phyloP scores from a whole-genome alignment of 2,329 filamentous ascomycete species.

The Neonectria neomacrospora region DNA sequence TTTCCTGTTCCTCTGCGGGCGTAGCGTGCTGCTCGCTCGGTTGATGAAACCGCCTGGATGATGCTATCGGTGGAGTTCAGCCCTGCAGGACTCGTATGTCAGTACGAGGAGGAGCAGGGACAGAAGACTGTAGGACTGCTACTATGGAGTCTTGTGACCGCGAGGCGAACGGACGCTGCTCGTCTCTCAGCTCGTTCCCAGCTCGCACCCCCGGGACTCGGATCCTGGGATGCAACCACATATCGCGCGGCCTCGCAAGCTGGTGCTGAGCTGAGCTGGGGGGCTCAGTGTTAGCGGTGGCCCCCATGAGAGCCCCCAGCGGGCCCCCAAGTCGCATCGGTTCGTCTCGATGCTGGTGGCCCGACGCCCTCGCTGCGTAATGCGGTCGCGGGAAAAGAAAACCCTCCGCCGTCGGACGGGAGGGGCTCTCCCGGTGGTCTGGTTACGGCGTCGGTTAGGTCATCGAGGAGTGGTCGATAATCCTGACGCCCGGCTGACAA shows the following conservation, averaged over 20 bases:
- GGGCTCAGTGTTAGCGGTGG: no score
- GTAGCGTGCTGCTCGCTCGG: neutral
- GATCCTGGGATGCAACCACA: slow-evolving; percentile 10
- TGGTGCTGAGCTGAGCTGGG: neutral
- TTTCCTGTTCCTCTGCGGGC: neutral
- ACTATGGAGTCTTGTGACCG: neutral
- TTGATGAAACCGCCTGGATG: neutral
- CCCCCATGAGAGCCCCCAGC: no score
- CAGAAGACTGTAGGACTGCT: no score
- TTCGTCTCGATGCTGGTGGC: neutral
- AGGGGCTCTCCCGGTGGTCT: no score
- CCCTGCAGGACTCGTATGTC: slow-evolving; percentile 9
- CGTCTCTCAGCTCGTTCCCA: neutral
- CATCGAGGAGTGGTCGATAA: neutral
- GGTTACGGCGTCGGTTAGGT: neutral
- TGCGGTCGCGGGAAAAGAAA: neutral
- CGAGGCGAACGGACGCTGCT: neutral
- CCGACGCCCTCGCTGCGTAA: no score
- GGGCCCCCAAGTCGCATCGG: no score
- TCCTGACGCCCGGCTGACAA: slow-evolving; percentile 24
- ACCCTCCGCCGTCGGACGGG: no score
- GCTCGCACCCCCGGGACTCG: slow-evolving; percentile 8
- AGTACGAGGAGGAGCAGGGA: neutral
- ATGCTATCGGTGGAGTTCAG: neutral
- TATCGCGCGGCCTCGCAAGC: neutral